Base-by-base conservation (phyloP, 2,329 filamentous ascomycete genomes). In the Davidsoniella eucalypti region DNA sequence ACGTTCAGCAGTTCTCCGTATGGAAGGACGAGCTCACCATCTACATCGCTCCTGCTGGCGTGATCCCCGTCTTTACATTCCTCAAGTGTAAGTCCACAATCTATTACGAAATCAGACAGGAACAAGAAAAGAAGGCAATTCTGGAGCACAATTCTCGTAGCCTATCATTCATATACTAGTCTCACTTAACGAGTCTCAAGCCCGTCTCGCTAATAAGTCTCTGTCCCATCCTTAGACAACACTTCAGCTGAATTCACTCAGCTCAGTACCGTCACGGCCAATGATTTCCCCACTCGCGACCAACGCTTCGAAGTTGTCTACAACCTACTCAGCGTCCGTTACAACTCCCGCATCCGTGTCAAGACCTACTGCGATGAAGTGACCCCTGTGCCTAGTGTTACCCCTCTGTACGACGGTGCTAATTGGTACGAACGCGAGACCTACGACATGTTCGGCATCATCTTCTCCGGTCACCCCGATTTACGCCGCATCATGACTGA, bases 391-490 rank as follows among this genome's bases (percentile, higher is more conserved):
- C 92, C 92, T 39, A 93, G 85, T 64, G 74, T 95, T 58, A 88
- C 82, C 45, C 69, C 76, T 55, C 74, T 98, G 42, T 98, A 84
- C 64, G 88, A 95, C 63, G 92, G 92, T 54, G 93, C 92, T 60
- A 92, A 96, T 68, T 98, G 92, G 92, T 96, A 93, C 65, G 92
- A 98, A 73, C 79, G 92, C 58, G 92, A 98, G 69, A 87, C 94
- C 21, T 96, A 96, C 69, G 92, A 98, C 67, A 68, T 98, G 61
- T 98, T 94, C 63, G 92, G 92, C 56, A 87, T 98, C 57, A 95
- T 96, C 74, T 98, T 98, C 68, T 75, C 82, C 50, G 87, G 83
- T 55, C 92, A 98, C 71, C 92, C 92, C 38, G 93, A 98, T 69
- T 73, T 98, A 59, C 80, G 92, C 65, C 80, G 92, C 58, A 96